phyloP scores from a whole-genome alignment of 73 alveolate species.

The Stentor roeselii region DNA sequence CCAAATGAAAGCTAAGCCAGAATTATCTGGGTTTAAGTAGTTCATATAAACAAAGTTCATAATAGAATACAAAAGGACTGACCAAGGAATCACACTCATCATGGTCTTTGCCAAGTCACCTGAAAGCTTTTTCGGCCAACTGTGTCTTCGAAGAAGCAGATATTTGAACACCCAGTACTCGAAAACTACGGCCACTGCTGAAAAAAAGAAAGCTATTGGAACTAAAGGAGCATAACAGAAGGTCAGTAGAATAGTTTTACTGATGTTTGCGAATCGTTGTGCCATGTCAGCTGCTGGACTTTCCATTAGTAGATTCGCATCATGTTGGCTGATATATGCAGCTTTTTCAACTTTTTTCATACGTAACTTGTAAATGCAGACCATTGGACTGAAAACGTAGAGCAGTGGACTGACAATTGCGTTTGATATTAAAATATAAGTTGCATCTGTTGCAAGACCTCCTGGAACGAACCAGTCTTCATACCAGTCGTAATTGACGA shows the following conservation, averaged over 20 bases:
- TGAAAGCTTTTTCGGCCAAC: constrained; percentile 21
- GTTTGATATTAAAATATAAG: constrained; percentile 13
- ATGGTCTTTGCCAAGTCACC: neutral
- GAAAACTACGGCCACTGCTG: constrained; percentile 14
- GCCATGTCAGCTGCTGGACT: constrained; percentile 25
- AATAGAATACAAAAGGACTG: constrained; percentile 15
- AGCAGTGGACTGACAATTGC: constrained; percentile 14
- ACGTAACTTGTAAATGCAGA: neutral
- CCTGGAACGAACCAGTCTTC: constrained; percentile 21
- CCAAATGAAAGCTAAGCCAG: constrained; percentile 19
- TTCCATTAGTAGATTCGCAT: constrained; percentile 2
- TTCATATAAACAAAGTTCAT: neutral
- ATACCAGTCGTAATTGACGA: constrained; percentile 10
- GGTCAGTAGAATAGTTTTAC: constrained; percentile 14
- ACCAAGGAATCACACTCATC: neutral
- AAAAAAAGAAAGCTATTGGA: constrained; percentile 1
- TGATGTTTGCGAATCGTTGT: neutral
- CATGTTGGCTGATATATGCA: neutral
- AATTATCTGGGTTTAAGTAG: neutral
- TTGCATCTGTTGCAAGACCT: neutral
- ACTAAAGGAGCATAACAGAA: constrained; percentile 22
- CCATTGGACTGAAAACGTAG: constrained; percentile 1
- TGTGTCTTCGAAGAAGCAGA: neutral
- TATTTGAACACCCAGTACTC: constrained; percentile 26
- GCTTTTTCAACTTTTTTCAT: neutral